Percentiles rank a stretch among this genome's conserved stretches.
These are phyloP conservation scores for Salix udensis DNA, from an alignment of 345 rosid genomes.

Conservation along the genomic window DNA sequence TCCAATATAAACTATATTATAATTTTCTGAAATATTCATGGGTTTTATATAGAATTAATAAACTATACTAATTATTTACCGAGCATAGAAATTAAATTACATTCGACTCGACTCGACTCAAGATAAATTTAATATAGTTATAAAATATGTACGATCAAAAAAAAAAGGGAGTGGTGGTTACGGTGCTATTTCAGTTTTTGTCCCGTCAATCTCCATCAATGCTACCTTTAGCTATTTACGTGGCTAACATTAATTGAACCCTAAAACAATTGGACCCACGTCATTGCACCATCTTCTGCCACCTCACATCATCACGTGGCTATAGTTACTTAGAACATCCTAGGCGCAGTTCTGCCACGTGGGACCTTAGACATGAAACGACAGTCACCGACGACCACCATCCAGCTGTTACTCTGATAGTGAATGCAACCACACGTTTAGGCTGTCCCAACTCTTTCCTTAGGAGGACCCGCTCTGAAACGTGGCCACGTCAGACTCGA, in stretches of 20 bases:
- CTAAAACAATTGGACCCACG: not conserved
- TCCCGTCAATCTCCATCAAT: not conserved
- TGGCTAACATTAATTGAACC: not conserved
- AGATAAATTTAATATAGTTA: too few species aligned
- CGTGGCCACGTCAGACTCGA: slow-evolving; percentile 41
- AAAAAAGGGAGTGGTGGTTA: too few species aligned
- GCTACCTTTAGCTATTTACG: not conserved
- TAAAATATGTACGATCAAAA: too few species aligned
- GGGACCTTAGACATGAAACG: slow-evolving; percentile 11
- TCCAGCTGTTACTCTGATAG: slow-evolving; percentile 24
- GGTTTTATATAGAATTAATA: too few species aligned
- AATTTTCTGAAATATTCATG: too few species aligned
- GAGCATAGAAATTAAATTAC: too few species aligned
- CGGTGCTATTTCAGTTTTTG: not conserved
- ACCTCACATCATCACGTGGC: slow-evolving; percentile 2
- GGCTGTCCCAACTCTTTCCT: not conserved
- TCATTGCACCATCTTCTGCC: not conserved
- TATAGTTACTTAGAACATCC: not conserved
- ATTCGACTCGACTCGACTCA: too few species aligned
- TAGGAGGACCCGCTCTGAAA: slow-evolving; percentile 30
- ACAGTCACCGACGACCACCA: slow-evolving; percentile 29
- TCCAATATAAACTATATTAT: too few species aligned
- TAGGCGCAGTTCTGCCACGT: slow-evolving; percentile 14
- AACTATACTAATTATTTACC: too few species aligned
- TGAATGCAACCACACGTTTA: slow-evolving; percentile 38